Base-by-base conservation (phyloP, 352 stramenopile genomes). In the Phytophthora syringae region DNA sequence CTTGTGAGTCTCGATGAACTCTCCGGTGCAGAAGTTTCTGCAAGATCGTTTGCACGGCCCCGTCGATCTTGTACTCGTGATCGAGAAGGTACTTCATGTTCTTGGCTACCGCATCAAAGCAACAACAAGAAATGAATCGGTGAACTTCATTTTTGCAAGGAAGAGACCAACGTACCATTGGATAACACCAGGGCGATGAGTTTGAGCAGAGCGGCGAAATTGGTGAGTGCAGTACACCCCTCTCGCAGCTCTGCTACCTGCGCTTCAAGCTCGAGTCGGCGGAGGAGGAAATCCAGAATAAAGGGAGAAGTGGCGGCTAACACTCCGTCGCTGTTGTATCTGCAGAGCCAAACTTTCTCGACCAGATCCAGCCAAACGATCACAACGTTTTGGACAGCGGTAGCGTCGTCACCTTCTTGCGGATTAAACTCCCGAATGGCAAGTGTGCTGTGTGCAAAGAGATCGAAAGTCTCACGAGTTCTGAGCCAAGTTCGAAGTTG, bases 241-340 rank as follows among this genome's bases (percentile, higher is more conserved):
- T 3, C 27, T 18, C 32, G 7, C 20, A 24, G 4, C 16, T 16
- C 52, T 22, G 43, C 47, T 20, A 52, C 13, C 12, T 64, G 30
- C 10, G 37, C 40, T 45, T 72, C 52, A 2, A 56, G 25, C 3
- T 63, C 50, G 0, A 80, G 20, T 5, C 67, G 21, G 3, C 52
- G 37, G 20, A 80, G 5, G 6, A 76, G 50, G 10, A 64, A 60
- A 0, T 71, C 52, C 28, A 77, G 20, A 21, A 70, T 28, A n/a
- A 57, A 56, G 2, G 51, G 3, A 18, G 55, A 11, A 0, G 68
- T 69, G 7, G 63, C 20, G 6, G 62, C 60, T 15, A 80, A 40
- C 43, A 64, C 60, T 3, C 71, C 74, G 36, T 76, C 64, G n/a
- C 52, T 63, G 56, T 82, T 67, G 28, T 74, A 78, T 47, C 57